Conservation (phyloP, 192 early-diverging fungal genomes). For the Coemansia sp. region DNA sequence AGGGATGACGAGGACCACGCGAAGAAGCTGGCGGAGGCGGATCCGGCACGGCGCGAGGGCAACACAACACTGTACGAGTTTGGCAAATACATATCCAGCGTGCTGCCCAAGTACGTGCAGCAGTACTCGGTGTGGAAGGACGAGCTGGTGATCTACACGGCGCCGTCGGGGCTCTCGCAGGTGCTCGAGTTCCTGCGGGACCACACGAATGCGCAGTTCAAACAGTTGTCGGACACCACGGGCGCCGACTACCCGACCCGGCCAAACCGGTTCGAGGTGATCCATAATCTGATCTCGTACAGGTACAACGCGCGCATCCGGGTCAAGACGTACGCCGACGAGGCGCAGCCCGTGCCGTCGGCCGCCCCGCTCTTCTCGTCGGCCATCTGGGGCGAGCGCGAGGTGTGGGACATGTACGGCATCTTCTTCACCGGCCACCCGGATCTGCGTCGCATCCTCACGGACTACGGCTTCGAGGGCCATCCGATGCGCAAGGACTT, state of each 20-base stretch:
- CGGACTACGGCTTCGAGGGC: constrained; percentile 98
- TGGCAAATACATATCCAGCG: constrained; percentile 81
- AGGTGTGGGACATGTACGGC: constrained; percentile 98
- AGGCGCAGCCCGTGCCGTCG: constrained; percentile 89
- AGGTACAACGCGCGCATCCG: constrained; percentile 91
- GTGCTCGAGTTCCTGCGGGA: constrained; percentile 91
- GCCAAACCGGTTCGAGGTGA: constrained; percentile 94
- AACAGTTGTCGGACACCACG: constrained; percentile 86
- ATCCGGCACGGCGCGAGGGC: constrained; percentile 38
- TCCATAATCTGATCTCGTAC: constrained; percentile 88
- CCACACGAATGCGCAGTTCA: constrained; percentile 90
- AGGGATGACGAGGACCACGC: constrained; percentile 37
- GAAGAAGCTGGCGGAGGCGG: constrained; percentile 35
- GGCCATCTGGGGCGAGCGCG: constrained; percentile 98
- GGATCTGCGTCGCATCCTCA: constrained; percentile 94
- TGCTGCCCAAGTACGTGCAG: constrained; percentile 94
- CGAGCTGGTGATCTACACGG: constrained; percentile 93
- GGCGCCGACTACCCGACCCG: constrained; percentile 92
- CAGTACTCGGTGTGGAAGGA: constrained; percentile 98
- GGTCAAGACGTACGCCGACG: constrained; percentile 96
- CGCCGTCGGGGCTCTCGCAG: constrained; percentile 74
- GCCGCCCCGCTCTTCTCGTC: constrained; percentile 74
- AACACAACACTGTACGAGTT: constrained; percentile 71
- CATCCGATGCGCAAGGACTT: constrained; percentile 96
- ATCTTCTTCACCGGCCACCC: constrained; percentile 96